These are phyloP conservation scores for Olyra latifolia DNA, from an alignment of 176 grass and related monocot genomes.

Conservation along the genomic window DNA sequence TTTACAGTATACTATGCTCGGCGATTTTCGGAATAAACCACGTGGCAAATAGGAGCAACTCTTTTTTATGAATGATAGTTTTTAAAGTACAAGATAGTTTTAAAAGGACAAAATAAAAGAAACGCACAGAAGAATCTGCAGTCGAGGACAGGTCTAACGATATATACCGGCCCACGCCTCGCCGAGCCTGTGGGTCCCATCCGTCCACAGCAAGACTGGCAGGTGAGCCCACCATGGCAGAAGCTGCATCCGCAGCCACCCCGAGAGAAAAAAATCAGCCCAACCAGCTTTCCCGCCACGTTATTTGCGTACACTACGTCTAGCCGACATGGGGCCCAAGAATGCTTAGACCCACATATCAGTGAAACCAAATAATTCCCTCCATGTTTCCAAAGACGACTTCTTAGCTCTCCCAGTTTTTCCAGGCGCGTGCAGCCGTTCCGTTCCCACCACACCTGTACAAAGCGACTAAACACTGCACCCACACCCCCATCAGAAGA, in stretches of 20 bases:
- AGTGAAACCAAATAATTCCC: neutral
- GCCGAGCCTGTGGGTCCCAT: neutral
- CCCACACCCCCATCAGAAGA: neutral
- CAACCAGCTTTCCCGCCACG: neutral
- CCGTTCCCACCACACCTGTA: neutral
- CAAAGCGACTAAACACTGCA: neutral
- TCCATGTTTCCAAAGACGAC: neutral
- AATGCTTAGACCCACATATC: neutral
- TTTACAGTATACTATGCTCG: too few relatives aligned
- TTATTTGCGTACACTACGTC: fast-evolving
- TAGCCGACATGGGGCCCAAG: neutral
- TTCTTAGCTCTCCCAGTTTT: neutral
- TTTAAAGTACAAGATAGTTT: too few relatives aligned
- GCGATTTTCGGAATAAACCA: too few relatives aligned
- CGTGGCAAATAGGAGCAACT: too few relatives aligned
- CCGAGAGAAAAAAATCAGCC: too few relatives aligned
- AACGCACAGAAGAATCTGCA: neutral
- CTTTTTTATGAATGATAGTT: too few relatives aligned
- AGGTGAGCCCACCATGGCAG: neutral
- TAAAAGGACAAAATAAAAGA: neutral
- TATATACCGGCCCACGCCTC: neutral
- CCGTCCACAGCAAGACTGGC: neutral
- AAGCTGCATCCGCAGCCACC: neutral
- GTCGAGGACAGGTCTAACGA: neutral
- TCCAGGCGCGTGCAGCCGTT: neutral